Percentiles rank a stretch among this genome's conserved stretches.
These are phyloP conservation scores for Platanus orientalis DNA, from an alignment of 164 flowering plant genomes.

Conservation along the genomic window DNA sequence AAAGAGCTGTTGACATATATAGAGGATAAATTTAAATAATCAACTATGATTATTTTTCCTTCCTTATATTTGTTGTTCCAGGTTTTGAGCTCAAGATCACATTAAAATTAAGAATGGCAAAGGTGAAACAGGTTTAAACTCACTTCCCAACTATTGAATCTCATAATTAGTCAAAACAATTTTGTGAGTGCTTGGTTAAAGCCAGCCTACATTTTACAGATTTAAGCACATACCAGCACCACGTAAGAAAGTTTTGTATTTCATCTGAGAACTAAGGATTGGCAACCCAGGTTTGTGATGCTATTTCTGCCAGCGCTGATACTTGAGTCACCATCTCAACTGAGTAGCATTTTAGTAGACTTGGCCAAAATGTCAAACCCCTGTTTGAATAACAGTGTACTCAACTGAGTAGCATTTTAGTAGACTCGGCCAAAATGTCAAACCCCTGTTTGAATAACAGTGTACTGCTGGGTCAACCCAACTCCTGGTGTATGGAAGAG, in stretches of 20 bases:
- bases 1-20: no score
- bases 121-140: no score
- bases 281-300: neutral
- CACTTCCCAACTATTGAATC: neutral
- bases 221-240: neutral
- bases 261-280: neutral
- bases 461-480: neutral
- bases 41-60: no score
- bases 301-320: neutral
- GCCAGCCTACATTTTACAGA: neutral
- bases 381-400: neutral
- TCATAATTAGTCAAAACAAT: neutral
- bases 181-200: neutral
- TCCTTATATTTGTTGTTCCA: no score
- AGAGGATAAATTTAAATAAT: no score
- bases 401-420: neutral
- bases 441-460: neutral
- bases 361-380: neutral
- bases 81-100: no score
- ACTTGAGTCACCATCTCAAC: neutral
- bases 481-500: neutral
- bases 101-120: no score
- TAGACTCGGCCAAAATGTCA: neutral
- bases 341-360: neutral
- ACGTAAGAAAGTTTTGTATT: neutral